A percentile compares a stretch with the other conserved stretches of the same genome.
Conservation (phyloP, 306 rosid genomes). For the Clitoria ternatea region DNA sequence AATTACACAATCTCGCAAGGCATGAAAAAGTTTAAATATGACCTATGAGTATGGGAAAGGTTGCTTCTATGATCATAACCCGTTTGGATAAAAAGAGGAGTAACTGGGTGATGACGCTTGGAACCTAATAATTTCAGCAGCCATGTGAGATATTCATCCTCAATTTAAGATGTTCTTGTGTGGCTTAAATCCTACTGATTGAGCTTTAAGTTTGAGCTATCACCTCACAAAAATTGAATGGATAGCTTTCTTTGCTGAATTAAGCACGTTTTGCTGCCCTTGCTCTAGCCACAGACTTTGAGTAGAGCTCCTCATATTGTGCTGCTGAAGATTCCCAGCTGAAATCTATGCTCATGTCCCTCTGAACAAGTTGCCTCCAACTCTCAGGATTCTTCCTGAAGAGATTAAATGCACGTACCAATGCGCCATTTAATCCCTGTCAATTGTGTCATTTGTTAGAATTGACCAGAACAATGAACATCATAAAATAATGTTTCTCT, state of each 20-base stretch:
- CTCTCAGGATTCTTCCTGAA: constrained; percentile 44
- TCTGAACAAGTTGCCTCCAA: constrained; percentile 82
- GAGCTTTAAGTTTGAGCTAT: constrained; percentile 16
- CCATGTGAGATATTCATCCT: constrained; percentile 18
- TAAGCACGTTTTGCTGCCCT: constrained; percentile 41
- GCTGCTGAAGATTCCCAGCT: constrained; percentile 91
- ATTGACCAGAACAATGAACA: constrained; percentile 2
- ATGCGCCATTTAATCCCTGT: constrained; percentile 62
- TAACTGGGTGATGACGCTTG: constrained; percentile 5
- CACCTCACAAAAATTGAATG: constrained; percentile 1
- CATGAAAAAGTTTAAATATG: constrained; percentile 4
- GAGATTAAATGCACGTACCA: constrained; percentile 66
- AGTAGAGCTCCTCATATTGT: constrained; percentile 85
- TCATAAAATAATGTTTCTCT: not conserved
- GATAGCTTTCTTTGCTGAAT: constrained; percentile 12
- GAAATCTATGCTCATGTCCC: constrained; percentile 79
- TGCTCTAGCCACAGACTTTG: constrained; percentile 60
- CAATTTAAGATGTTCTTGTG: constrained; percentile 20
- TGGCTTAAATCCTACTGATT: constrained; percentile 3
- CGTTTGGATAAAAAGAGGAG: not conserved
- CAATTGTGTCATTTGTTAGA: constrained; percentile 10
- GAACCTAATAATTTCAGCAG: constrained; percentile 21
- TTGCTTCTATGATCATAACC: constrained; percentile 23
- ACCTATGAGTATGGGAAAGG: not conserved
- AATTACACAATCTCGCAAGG: constrained; percentile 10